phyloP scores from a whole-genome alignment of 768 basidiomycete species.

The Megacollybia marginata region DNA sequence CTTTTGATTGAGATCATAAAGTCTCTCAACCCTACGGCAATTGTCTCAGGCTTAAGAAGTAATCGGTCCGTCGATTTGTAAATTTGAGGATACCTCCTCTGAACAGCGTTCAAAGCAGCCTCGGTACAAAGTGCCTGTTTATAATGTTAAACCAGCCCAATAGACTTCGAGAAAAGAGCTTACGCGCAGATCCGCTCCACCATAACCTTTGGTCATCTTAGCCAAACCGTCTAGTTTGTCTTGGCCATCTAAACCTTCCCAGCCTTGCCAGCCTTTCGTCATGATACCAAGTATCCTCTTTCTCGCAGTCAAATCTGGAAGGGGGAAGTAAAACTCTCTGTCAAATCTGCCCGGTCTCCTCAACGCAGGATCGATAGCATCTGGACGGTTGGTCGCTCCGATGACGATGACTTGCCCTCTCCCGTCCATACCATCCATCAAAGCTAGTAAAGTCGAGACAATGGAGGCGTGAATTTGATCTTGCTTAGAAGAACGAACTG shows the following conservation, averaged over 20 bases:
- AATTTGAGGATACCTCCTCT: constrained; percentile 93
- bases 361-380: constrained; percentile 95
- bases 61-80: constrained; percentile 88
- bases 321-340: constrained; percentile 94
- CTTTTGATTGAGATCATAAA: constrained; percentile 98
- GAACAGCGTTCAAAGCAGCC: constrained; percentile 93
- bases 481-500: constrained; percentile 96
- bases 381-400: constrained; percentile 95
- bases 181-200: constrained; percentile 93
- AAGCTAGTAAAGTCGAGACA: constrained; percentile 88
- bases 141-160: background rate
- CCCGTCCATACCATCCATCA: constrained; percentile 99
- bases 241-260: constrained; percentile 23
- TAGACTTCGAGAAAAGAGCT: constrained; percentile 19
- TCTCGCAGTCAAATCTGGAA: constrained; percentile 79
- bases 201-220: constrained; percentile 92
- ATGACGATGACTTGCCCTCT: constrained; percentile 96
- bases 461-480: constrained; percentile 99
- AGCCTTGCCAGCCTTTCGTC: constrained; percentile 85
- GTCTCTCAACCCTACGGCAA: constrained; percentile 78
- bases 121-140: constrained; percentile 88
- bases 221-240: constrained; percentile 52
- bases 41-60: constrained; percentile 77
- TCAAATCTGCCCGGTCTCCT: constrained; percentile 94
- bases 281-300: constrained; percentile 87